Evolutionary conservation across 768 basidiomycete genomes (phyloP).

Genomic region (Hortiboletus flavorubellus): DNA sequence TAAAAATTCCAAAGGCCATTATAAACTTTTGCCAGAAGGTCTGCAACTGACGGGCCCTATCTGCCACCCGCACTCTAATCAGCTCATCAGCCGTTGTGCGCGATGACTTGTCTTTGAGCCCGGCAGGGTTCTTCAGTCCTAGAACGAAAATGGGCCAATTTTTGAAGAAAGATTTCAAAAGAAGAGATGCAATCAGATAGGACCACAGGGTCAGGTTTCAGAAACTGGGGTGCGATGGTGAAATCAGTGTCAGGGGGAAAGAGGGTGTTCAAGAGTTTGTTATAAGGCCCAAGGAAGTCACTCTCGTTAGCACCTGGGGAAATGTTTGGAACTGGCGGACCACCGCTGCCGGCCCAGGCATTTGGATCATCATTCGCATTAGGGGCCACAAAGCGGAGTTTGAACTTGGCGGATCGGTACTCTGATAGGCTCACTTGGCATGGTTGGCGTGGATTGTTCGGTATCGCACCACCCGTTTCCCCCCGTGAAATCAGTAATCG

Average conservation of each 20-base stretch:
- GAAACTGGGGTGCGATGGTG: background rate
- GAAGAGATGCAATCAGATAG: background rate
- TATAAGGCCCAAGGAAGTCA: background rate
- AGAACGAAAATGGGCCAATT: background rate
- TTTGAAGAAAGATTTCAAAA: background rate
- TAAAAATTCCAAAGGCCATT: background rate
- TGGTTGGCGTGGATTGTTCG: too few species aligned
- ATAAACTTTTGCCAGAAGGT: too few species aligned
- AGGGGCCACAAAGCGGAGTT: too few species aligned
- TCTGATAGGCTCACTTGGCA: too few species aligned
- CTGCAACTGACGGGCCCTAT: background rate
- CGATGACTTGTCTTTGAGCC: background rate
- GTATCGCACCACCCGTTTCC: too few species aligned
- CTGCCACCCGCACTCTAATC: background rate
- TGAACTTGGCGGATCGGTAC: too few species aligned
- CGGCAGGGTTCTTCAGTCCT: background rate
- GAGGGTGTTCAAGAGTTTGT: background rate
- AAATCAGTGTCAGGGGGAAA: background rate
- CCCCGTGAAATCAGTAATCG: too few species aligned
- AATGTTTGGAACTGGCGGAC: too few species aligned
- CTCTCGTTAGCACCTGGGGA: too few species aligned
- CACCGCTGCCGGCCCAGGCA: too few species aligned
- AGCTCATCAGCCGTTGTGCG: background rate
- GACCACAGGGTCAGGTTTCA: background rate
- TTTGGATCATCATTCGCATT: too few species aligned